A percentile compares a stretch with the other conserved stretches of the same genome.
Evolutionary conservation across 2,329 filamentous ascomycete species (phyloP).

Genomic region (Pestalotiopsis fici): DNA sequence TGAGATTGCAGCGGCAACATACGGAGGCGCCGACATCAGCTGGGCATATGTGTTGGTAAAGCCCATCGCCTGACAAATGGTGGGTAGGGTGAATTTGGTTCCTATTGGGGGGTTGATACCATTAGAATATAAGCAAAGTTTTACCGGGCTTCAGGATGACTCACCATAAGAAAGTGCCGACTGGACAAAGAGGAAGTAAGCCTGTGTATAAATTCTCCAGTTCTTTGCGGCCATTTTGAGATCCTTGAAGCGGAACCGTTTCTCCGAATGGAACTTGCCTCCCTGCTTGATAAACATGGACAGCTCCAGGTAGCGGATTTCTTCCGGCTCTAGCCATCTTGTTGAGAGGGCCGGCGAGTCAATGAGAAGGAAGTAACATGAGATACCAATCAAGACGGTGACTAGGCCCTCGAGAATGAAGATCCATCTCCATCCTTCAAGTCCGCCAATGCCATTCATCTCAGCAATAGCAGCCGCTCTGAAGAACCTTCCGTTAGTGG

Average conservation of each 20-base stretch:
- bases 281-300: slow-evolving; percentile 17
- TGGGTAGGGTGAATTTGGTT: slow-evolving; percentile 28
- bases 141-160: background rate
- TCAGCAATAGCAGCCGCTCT: slow-evolving; percentile 30
- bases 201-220: slow-evolving; percentile 15
- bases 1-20: slow-evolving; percentile 61
- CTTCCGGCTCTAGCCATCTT: slow-evolving; percentile 35
- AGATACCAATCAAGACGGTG: slow-evolving; percentile 58
- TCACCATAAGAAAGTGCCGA: slow-evolving; percentile 23
- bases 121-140: too few species aligned
- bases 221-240: slow-evolving; percentile 13
- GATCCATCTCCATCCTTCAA: slow-evolving; percentile 44
- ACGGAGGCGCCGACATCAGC: slow-evolving; percentile 59
- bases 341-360: slow-evolving; percentile 22
- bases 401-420: slow-evolving; percentile 57
- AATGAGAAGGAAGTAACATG: slow-evolving; percentile 47
- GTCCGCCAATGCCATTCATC: slow-evolving; percentile 52
- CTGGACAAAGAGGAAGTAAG: slow-evolving; percentile 26
- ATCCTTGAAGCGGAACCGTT: slow-evolving; percentile 7
- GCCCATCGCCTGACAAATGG: slow-evolving; percentile 37
- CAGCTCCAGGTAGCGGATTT: slow-evolving; percentile 37
- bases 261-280: slow-evolving; percentile 13
- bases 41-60: slow-evolving; percentile 36
- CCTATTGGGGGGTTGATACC: too few species aligned
- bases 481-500: background rate